phyloP scores from a whole-genome alignment of 768 basidiomycete genomes.

The Chiua virens region DNA sequence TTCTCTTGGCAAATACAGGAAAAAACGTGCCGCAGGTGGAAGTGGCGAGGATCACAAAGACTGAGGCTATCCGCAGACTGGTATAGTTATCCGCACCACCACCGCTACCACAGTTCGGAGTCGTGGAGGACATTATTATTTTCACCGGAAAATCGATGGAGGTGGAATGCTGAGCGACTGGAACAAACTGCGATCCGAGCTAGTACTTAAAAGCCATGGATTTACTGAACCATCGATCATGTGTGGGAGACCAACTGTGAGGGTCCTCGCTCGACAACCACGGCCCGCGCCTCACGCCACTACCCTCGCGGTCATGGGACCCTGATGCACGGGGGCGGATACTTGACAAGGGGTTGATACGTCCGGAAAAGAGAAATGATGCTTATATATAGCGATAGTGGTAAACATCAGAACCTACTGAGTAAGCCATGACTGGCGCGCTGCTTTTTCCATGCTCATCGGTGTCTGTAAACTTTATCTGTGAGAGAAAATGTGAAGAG shows the following conservation, averaged over 20 bases:
- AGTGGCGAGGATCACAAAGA: constrained; percentile 70
- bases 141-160: background rate
- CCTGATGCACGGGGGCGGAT: background rate
- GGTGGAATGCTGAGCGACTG: background rate
- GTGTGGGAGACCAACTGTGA: constrained; percentile 24
- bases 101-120: constrained; percentile 46
- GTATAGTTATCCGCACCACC: constrained; percentile 50
- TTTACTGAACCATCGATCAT: constrained; percentile 1
- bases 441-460: too few relatives aligned
- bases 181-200: too few relatives aligned
- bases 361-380: background rate
- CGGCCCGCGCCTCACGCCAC: background rate
- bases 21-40: constrained; percentile 66
- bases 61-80: constrained; percentile 62
- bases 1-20: constrained; percentile 61
- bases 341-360: background rate
- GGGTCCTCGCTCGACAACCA: constrained; percentile 19
- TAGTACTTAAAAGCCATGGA: too few relatives aligned
- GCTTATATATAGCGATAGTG: background rate
- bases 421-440: too few relatives aligned
- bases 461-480: too few relatives aligned
- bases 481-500: too few relatives aligned
- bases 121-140: constrained; percentile 22
- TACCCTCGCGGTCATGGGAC: constrained; percentile 24
- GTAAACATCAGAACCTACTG: too few relatives aligned